A percentile compares a stretch with the other conserved stretches of the same genome.
Evolutionary conservation across 768 basidiomycete genomes (phyloP).

Genomic region (Collybia sordida): DNA sequence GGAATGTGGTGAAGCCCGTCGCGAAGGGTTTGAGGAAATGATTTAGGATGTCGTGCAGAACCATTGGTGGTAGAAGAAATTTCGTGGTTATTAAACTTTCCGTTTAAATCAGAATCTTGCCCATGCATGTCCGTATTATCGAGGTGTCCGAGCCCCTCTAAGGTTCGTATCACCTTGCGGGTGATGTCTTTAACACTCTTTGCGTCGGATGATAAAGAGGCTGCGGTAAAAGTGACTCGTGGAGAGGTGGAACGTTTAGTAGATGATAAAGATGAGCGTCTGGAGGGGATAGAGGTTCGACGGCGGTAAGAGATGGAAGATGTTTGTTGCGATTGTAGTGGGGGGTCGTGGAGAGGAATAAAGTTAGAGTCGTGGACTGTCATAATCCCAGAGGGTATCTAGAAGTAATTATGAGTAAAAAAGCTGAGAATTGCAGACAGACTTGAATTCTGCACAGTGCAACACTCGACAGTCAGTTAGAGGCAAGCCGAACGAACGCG

Average conservation of each 20-base stretch:
- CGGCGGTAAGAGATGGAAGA: slow-evolving; percentile 13
- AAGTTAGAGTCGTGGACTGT: slow-evolving; percentile 17
- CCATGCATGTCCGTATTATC: slow-evolving; percentile 33
- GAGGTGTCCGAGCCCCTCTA: slow-evolving; percentile 45
- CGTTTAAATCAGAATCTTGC: slow-evolving; percentile 31
- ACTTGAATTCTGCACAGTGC: too few species aligned
- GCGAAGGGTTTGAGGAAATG: neutral
- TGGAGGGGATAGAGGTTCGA: slow-evolving; percentile 17
- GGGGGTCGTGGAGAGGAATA: slow-evolving; percentile 14
- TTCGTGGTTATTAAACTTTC: slow-evolving; percentile 15
- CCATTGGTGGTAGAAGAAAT: slow-evolving; percentile 13
- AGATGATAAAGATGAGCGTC: slow-evolving; percentile 13
- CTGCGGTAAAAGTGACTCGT: slow-evolving; percentile 40
- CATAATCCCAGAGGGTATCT: slow-evolving; percentile 13
- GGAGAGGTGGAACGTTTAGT: slow-evolving; percentile 48
- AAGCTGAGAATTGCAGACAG: neutral
- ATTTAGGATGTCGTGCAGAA: slow-evolving; percentile 1
- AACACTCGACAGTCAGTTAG: too few species aligned
- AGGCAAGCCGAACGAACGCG: neutral
- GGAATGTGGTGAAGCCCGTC: slow-evolving; percentile 4
- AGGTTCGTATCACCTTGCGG: slow-evolving; percentile 45
- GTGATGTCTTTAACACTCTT: slow-evolving; percentile 48
- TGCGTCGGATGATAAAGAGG: slow-evolving; percentile 31
- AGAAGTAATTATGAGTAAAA: neutral
- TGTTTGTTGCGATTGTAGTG: slow-evolving; percentile 5